Evolutionary conservation across 202 grass and related monocot species (phyloP), one percentile per base, ranked within the genome.

Genomic region (Carex arenaria): DNA sequence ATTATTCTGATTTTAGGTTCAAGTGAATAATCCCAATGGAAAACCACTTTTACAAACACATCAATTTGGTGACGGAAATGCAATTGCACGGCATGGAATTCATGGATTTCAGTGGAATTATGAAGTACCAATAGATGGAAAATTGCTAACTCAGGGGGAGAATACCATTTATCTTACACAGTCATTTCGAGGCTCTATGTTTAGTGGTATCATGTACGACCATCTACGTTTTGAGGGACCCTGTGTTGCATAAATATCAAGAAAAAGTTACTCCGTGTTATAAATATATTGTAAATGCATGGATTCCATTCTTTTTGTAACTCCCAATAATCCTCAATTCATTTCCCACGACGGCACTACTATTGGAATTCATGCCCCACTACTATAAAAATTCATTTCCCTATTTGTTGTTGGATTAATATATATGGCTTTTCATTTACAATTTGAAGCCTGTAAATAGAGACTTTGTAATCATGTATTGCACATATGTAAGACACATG

Each of bases 191-290:
- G 45, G 49, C 0, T 67, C 59, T n/a, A 4, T 45, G 3, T 91
- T 95, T 83, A 17, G 71, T 7, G 90, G 88, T 2, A 68, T 92
- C 31, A 91, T 95, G 83, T 95, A 95, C 17, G 93, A 95, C 8
- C 91, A 95, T 68, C 51, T 95, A 15, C 88, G 93, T 1, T 83
- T 92, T 0, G 90, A 95, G 85, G 93, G 69, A 17, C 88, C 93
- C 3, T 9, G 67, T 11, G 18, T 3, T 49, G 31, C 78, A 65
- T 62, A 49, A 80, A 64, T 9, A 62, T 1, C 59, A 23, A 64
- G 60, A 42, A 80, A 42, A 80, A 64, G 0, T 43, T 80, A 8
- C 13, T 64, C 34, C 10, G 9, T 47, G 43, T 42, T 42, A 42
- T 42, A 7, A 42, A 42, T 42, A 42, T 42, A 42, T 42, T 42